A percentile compares a stretch with the other conserved stretches of the same genome.
These are phyloP conservation scores for Starmera pachycereana DNA, from an alignment of 805 yeast species.

Conservation along the genomic window DNA sequence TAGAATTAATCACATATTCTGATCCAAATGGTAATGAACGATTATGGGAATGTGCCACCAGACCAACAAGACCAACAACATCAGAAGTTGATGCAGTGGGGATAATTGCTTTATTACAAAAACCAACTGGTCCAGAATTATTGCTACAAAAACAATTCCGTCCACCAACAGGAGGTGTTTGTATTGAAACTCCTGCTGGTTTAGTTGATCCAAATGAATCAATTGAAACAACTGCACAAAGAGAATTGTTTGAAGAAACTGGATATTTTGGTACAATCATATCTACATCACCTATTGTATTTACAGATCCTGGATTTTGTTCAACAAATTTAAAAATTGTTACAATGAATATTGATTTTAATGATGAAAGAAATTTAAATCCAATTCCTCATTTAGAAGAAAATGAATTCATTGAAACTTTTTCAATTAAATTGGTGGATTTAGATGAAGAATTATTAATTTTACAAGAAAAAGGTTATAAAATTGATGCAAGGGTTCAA, in stretches of 20 bases:
- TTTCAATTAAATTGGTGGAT: slow-evolving; percentile 52
- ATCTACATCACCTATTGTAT: slow-evolving; percentile 37
- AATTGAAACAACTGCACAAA: slow-evolving; percentile 66
- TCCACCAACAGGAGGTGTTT: slow-evolving; percentile 83
- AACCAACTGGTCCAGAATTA: slow-evolving; percentile 37
- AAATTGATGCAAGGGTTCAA: slow-evolving; percentile 79
- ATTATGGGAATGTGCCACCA: slow-evolving; percentile 84
- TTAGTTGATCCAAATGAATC: slow-evolving; percentile 78
- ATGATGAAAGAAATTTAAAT: slow-evolving; percentile 49
- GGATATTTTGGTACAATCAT: slow-evolving; percentile 71
- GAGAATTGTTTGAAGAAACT: slow-evolving; percentile 88
- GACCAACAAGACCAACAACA: slow-evolving; percentile 21
- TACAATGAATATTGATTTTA: slow-evolving; percentile 65
- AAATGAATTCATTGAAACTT: slow-evolving; percentile 86
- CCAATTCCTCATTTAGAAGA: slow-evolving; percentile 79
- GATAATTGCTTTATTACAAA: slow-evolving; percentile 60
- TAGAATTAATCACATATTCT: slow-evolving; percentile 55
- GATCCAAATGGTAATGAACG: slow-evolving; percentile 65
- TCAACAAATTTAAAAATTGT: slow-evolving; percentile 81
- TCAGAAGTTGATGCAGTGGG: slow-evolving; percentile 81
- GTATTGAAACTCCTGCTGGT: slow-evolving; percentile 95
- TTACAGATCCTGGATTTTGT: slow-evolving; percentile 81
- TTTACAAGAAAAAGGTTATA: slow-evolving; percentile 56
- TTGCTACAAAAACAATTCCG: slow-evolving; percentile 80
- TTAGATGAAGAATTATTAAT: slow-evolving; percentile 45